Base-by-base conservation (phyloP, 2,329 filamentous ascomycete species). In the Paraconiothyrium sp. region DNA sequence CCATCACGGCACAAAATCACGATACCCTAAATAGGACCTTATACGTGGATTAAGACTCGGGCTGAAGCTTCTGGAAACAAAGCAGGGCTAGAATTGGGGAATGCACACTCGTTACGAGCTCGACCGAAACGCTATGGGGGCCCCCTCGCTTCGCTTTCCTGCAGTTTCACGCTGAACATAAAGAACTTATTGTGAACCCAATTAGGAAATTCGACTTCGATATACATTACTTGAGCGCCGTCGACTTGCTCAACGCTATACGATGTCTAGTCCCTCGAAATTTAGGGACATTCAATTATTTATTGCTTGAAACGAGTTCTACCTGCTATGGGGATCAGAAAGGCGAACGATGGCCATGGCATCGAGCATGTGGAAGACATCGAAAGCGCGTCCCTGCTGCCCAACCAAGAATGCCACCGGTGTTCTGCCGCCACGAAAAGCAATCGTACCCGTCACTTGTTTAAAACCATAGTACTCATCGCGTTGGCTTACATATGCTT, bases 401-500 rank as follows among this genome's bases (percentile, higher is more conserved):
- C 37, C 6, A 22, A 43, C 13, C n/a, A 43, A 54, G 37, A 32
- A 30, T 54, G 50, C 50, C 13, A 11, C 13, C 43, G 24, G 11
- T 54, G 50, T 54, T 37, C 22, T 20, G 6, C 35, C 14, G 9
- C 35, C 16, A 14, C 50, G 10, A 43, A n/a, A 32, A 30, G 13
- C 13, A 43, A 43, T 20, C 50, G 50, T 10, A 32, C 37, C 16
- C 35, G 22, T 14, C 50, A 54, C 37, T 1, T 58, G 7, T 58
- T 58, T 48, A 58, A 58, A 11, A 52, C 48, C 4, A 35, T 51
- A n/a, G 47, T 58, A 22, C 48, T 58, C 24, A 35, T 52, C 27
- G 57, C 47, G 5, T 44, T 58, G 37, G 35, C 35, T 14, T 58
- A 52, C 10, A 37, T 58, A 3, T 58, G 47, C 43, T 58, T 58